Evolutionary conservation across 768 basidiomycete species (phyloP), one percentile per base, ranked within the genome.

Genomic region (Mycena pura): DNA sequence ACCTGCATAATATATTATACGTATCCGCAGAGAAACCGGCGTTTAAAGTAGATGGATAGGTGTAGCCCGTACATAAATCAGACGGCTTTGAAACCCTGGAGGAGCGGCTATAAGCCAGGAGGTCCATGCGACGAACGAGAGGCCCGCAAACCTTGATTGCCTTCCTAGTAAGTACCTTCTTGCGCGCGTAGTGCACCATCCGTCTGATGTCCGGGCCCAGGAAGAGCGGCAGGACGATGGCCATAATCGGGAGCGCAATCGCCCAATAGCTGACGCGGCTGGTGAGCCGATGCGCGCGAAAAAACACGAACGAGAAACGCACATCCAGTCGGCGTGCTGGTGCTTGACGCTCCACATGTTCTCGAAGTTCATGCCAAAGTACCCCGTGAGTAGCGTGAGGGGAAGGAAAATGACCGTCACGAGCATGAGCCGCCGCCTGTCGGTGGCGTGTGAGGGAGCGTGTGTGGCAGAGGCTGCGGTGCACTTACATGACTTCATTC

Each of bases 361-460:
- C 1, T 67, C 47, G 64, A 89, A 88, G 75, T 89, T 88, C 87
- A 89, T 89, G 50, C 86, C 86, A 22, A 34, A 32, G 39, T 45
- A 61, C 3, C 41, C 52, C 19, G 87, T 88, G 21, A 90, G 78
- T 6, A 90, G 75, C 2, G 88, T 89, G 48, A 91, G 72, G 2
- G 89, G 89, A 6, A 91, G 73, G 77, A 85, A 90, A 65, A 89
- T 84, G 68, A 91, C 86, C 0, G 88, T 90, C 1, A 83, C 85
- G 14, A 88, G 74, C 8, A 86, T 90, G 40, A 91, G 76, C 38
- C 83, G 82, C 38, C 85, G 86, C 85, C 62, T 64, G 22, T 17
- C 9, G 0, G 83, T 86, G 65, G 14, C 19, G 19, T 22, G 64
- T 41, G 36, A 27, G 58, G 10, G n/a, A 11, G 17, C 10, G 21